Evolutionary conservation across 495 filamentous ascomycete species (phyloP).

Genomic region (Penicillium tannophilum): DNA sequence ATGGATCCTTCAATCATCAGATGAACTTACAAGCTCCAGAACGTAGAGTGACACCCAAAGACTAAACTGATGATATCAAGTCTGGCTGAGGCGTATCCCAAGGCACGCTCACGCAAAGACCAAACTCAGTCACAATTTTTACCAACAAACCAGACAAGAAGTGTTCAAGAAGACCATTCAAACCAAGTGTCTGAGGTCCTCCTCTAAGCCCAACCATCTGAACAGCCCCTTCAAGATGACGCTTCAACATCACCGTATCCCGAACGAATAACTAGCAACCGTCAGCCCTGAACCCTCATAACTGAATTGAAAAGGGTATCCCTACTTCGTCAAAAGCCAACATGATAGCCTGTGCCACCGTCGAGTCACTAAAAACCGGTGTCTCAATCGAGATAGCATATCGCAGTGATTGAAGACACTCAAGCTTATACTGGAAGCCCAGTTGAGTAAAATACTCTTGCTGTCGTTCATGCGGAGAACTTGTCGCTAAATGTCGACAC

Average conservation of each 20-base stretch:
- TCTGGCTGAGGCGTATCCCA: background rate
- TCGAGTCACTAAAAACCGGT: constrained; percentile 21
- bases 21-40: background rate
- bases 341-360: constrained; percentile 27
- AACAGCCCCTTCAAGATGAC: constrained; percentile 24
- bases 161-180: constrained; percentile 22
- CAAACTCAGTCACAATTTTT: constrained; percentile 8
- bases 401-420: constrained; percentile 8
- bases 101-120: constrained; percentile 5
- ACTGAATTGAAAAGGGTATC: background rate
- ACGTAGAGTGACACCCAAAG: too few relatives aligned
- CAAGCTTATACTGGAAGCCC: constrained; percentile 15
- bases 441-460: constrained; percentile 8
- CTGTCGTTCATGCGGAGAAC: constrained; percentile 2
- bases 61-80: too few relatives aligned
- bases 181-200: constrained; percentile 19
- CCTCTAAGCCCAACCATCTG: constrained; percentile 26
- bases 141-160: constrained; percentile 22
- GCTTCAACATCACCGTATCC: constrained; percentile 21
- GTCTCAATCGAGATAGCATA: constrained; percentile 14
- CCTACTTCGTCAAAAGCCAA: constrained; percentile 29
- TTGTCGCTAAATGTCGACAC: constrained; percentile 12
- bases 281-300: background rate
- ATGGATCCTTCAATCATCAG: background rate
- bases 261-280: constrained; percentile 15